Percentiles rank a stretch among this genome's conserved stretches.
Conservation (phyloP, 225 moss, liverwort and hornwort genomes). For the Polytrichum commune region DNA sequence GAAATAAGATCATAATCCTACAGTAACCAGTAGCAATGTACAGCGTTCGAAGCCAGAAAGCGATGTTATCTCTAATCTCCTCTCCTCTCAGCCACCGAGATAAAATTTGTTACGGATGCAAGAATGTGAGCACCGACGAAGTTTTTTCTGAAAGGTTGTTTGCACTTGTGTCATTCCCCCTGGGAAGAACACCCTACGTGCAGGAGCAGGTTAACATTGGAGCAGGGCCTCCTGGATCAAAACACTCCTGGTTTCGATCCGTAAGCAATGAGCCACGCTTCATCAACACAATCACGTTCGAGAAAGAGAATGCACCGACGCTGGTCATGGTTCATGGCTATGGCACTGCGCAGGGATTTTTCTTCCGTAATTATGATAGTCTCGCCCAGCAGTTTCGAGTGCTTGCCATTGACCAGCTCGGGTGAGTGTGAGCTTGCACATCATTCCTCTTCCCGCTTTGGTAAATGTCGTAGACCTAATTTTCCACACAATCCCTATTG, state of each 20-base stretch:
- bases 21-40: too few species aligned
- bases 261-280: constrained; percentile 77
- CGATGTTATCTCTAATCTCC: too few species aligned
- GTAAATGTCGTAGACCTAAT: too few species aligned
- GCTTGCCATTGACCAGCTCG: constrained; percentile 71
- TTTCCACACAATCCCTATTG: too few species aligned
- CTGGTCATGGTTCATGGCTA: constrained; percentile 96
- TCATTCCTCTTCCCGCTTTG: too few species aligned
- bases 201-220: constrained; percentile 96
- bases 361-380: constrained; percentile 92
- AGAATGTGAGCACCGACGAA: too few species aligned
- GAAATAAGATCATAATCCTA: too few species aligned
- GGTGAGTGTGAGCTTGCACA: constrained; percentile 25
- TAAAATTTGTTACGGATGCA: too few species aligned
- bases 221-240: constrained; percentile 82
- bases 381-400: constrained; percentile 72
- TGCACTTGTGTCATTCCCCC: too few species aligned
- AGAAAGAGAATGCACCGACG: constrained; percentile 68
- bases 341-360: constrained; percentile 90
- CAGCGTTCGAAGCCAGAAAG: too few species aligned
- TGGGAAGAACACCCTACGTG: constrained; percentile 71
- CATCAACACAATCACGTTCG: constrained; percentile 91
- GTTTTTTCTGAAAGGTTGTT: too few species aligned
- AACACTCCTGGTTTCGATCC: constrained; percentile 86
- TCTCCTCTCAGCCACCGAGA: too few species aligned